Conservation (phyloP, 768 basidiomycete genomes). For the Lentinula edodes region DNA sequence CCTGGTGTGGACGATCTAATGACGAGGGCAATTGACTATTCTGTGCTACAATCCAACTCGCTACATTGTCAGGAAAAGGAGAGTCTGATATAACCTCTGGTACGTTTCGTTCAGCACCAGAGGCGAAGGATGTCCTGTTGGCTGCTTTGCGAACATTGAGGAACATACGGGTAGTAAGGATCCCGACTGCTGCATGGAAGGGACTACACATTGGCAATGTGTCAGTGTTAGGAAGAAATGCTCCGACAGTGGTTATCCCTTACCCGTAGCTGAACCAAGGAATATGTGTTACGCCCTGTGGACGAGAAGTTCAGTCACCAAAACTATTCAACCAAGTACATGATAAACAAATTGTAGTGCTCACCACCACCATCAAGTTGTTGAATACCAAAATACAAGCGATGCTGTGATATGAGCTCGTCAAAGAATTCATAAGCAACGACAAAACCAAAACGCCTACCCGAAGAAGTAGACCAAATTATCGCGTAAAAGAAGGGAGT, state of each 20-base stretch:
- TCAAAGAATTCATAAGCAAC: neutral
- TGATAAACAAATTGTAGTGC: constrained; percentile 8
- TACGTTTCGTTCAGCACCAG: neutral
- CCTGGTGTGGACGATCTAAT: neutral
- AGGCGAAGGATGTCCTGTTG: neutral
- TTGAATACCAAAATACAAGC: constrained; percentile 35
- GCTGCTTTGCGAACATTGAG: constrained; percentile 35
- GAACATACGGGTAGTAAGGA: constrained; percentile 41
- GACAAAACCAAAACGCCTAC: constrained; percentile 15
- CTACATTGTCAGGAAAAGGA: neutral
- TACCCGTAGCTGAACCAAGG: constrained; percentile 47
- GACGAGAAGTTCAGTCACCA: neutral
- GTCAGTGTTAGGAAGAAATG: neutral
- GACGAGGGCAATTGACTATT: neutral
- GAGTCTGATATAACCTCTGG: neutral
- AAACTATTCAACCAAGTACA: neutral
- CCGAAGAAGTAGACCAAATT: constrained; percentile 40
- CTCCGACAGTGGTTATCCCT: neutral
- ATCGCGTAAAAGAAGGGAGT: constrained; percentile 32
- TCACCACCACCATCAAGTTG: constrained; percentile 39
- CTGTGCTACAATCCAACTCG: neutral
- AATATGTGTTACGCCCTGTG: constrained; percentile 34
- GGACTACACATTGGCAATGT: constrained; percentile 20
- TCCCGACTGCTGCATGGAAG: constrained; percentile 42
- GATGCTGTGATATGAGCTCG: constrained; percentile 21